phyloP scores from a whole-genome alignment of 768 basidiomycete genomes.

The Trametes sanguinea region DNA sequence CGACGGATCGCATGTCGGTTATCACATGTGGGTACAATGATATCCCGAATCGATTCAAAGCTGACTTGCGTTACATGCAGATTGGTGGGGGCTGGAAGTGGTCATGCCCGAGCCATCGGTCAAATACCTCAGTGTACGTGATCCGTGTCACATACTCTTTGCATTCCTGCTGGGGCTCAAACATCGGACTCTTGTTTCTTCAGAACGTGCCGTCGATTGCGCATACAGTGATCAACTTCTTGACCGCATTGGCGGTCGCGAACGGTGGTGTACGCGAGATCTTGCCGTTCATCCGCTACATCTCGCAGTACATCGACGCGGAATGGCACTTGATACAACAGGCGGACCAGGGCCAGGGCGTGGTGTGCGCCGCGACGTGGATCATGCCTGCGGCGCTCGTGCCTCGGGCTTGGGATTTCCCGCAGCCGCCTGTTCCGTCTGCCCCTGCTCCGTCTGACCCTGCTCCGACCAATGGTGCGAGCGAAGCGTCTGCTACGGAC shows the following conservation, averaged over 20 bases:
- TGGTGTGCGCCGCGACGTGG: slow-evolving; percentile 92
- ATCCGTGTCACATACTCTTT: neutral
- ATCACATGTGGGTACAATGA: slow-evolving; percentile 63
- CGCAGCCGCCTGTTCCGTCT: slow-evolving; percentile 39
- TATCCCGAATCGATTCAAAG: neutral
- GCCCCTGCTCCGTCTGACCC: neutral
- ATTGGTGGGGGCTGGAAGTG: slow-evolving; percentile 91
- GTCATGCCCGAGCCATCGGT: slow-evolving; percentile 74
- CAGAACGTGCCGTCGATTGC: slow-evolving; percentile 64
- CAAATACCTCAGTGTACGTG: slow-evolving; percentile 54
- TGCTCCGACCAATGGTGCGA: neutral
- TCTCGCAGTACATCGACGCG: slow-evolving; percentile 74
- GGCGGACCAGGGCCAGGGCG: slow-evolving; percentile 71
- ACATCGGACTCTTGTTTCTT: neutral
- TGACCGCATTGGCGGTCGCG: slow-evolving; percentile 70
- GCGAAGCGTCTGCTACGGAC: neutral
- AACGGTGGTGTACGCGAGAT: slow-evolving; percentile 80
- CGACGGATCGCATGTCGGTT: slow-evolving; percentile 74
- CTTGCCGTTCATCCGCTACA: slow-evolving; percentile 82
- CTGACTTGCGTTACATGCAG: slow-evolving; percentile 38
- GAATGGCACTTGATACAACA: slow-evolving; percentile 68
- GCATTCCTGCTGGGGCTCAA: slow-evolving; percentile 3
- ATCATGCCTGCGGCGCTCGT: slow-evolving; percentile 79
- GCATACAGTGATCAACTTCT: slow-evolving; percentile 65
- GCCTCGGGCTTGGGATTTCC: slow-evolving; percentile 79